Percentiles rank a stretch among this genome's conserved stretches.
Conservation (phyloP, 2,329 filamentous ascomycete genomes). For the Talaromyces rugulosus region DNA sequence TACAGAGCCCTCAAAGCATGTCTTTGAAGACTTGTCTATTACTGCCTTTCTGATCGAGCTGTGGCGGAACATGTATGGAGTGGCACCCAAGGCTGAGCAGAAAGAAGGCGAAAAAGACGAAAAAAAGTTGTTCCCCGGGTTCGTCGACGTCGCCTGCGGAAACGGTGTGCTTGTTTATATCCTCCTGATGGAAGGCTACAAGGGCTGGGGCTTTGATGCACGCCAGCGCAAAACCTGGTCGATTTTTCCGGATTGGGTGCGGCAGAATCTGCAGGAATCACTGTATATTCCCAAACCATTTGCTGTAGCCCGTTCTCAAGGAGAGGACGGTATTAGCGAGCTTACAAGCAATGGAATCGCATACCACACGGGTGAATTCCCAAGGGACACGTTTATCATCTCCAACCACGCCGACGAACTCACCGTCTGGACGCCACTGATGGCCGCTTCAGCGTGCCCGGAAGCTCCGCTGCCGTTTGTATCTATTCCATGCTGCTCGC, state of each 20-base stretch:
- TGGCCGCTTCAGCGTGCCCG: conserved; percentile 59
- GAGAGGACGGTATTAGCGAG: not conserved
- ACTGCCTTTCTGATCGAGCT: conserved; percentile 89
- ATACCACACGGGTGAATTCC: conserved; percentile 59
- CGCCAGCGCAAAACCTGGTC: conserved; percentile 80
- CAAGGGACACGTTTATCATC: conserved; percentile 77
- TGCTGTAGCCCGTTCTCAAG: conserved; percentile 14
- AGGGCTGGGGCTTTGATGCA: conserved; percentile 88
- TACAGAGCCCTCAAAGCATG: conserved; percentile 85
- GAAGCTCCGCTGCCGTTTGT: conserved; percentile 73
- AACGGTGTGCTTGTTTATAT: conserved; percentile 88
- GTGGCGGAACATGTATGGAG: conserved; percentile 77
- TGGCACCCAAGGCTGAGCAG: conserved; percentile 19
- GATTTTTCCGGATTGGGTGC: conserved; percentile 56
- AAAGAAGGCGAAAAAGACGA: not conserved
- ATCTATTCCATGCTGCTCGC: conserved; percentile 92
- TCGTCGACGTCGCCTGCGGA: conserved; percentile 93
- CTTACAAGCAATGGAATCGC: conserved; percentile 9
- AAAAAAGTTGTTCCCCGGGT: conserved; percentile 67
- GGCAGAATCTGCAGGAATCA: conserved; percentile 52
- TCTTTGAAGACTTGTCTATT: conserved; percentile 90
- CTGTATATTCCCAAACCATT: conserved; percentile 58
- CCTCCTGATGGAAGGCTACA: conserved; percentile 73
- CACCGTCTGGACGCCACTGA: conserved; percentile 89
- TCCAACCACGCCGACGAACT: conserved; percentile 97